Evolutionary conservation across 2,329 filamentous ascomycete species (phyloP).

Genomic region (Balansia obtecta): DNA sequence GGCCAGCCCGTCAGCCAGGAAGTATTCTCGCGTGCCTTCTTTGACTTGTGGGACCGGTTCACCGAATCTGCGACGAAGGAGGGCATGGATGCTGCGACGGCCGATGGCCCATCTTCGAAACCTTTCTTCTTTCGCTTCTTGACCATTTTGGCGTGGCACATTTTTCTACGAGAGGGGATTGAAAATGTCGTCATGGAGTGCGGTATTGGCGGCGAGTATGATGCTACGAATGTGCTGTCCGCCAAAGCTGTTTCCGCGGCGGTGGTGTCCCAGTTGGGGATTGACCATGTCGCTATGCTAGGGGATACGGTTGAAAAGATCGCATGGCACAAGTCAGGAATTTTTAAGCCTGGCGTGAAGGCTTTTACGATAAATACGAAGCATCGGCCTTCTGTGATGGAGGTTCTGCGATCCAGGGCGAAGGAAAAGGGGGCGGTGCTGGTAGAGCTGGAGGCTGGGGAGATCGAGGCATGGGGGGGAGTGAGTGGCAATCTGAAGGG

Average conservation of each 20-base stretch:
- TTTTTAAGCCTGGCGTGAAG: constrained; percentile 54
- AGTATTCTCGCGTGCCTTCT: constrained; percentile 66
- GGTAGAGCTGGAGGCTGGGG: constrained; percentile 27
- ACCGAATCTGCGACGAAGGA: constrained; percentile 24
- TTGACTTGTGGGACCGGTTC: constrained; percentile 65
- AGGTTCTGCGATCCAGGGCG: constrained; percentile 48
- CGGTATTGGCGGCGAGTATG: constrained; percentile 87
- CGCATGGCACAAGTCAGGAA: constrained; percentile 82
- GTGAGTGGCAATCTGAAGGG: constrained; percentile 31
- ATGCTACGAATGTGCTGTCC: constrained; percentile 76
- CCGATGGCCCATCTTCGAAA: constrained; percentile 49
- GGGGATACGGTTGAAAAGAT: constrained; percentile 71
- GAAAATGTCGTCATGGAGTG: constrained; percentile 77
- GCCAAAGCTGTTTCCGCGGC: constrained; percentile 50
- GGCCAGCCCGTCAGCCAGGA: constrained; percentile 56
- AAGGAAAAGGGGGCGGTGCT: constrained; percentile 38
- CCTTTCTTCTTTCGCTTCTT: constrained; percentile 89
- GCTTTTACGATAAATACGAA: constrained; percentile 22
- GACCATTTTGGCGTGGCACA: constrained; percentile 77
- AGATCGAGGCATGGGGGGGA: constrained; percentile 29
- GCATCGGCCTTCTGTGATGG: constrained; percentile 22
- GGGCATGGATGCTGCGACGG: constrained; percentile 25
- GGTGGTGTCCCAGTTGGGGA: constrained; percentile 68
- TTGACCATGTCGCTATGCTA: constrained; percentile 75
- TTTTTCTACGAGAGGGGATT: constrained; percentile 66